Evolutionary conservation across 179 eudicot species (phyloP).

Genomic region (Nepenthes alata): DNA sequence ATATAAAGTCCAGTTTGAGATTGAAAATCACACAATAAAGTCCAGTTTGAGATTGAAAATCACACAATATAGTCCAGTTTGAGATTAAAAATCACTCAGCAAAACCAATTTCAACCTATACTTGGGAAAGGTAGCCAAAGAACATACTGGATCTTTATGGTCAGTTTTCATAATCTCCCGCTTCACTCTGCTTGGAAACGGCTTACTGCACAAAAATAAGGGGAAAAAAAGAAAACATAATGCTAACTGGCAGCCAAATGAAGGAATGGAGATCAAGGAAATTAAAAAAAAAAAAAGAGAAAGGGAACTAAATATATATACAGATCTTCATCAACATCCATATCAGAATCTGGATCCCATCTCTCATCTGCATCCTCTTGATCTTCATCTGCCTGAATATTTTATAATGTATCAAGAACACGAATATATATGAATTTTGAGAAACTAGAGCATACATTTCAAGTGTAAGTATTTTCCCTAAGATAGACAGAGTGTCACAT

Average conservation of each 20-base stretch:
- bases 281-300: neutral
- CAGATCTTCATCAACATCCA: slow-evolving; percentile 55
- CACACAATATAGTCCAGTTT: slow-evolving; percentile 1
- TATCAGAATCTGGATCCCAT: slow-evolving; percentile 58
- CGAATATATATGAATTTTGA: neutral
- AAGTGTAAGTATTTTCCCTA: too few species aligned
- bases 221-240: neutral
- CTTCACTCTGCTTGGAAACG: slow-evolving; percentile 31
- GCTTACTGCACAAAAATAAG: slow-evolving; percentile 15
- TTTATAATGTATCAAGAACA: neutral
- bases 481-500: too few species aligned
- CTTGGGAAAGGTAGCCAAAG: neutral
- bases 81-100: slow-evolving; percentile 2
- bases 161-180: slow-evolving; percentile 29
- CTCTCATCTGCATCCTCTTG: slow-evolving; percentile 50
- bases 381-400: slow-evolving; percentile 58
- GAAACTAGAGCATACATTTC: neutral
- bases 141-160: slow-evolving; percentile 26
- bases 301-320: slow-evolving; percentile 8
- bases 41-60: slow-evolving; percentile 1
- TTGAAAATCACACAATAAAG: slow-evolving; percentile 1
- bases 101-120: neutral
- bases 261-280: neutral
- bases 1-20: neutral
- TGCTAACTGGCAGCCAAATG: neutral